Evolutionary conservation across 2,329 filamentous ascomycete species (phyloP).

Genomic region (Trichoderma semiorbis): DNA sequence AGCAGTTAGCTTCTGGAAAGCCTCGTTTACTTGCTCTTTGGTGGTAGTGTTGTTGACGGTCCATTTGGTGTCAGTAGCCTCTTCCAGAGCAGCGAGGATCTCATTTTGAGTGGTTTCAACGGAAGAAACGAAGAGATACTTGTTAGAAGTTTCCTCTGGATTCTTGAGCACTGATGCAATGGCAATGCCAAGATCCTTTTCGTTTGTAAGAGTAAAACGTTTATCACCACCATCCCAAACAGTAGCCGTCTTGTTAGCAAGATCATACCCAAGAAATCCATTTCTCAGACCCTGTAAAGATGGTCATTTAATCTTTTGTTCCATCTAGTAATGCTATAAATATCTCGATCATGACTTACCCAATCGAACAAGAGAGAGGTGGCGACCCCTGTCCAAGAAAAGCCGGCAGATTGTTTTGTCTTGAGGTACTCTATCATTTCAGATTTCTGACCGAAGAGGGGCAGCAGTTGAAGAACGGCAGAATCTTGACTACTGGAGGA

Average conservation of each 20-base stretch:
- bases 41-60: slow-evolving; percentile 17
- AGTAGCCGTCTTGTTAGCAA: slow-evolving; percentile 15
- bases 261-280: slow-evolving; percentile 21
- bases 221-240: slow-evolving; percentile 21
- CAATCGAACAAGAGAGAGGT: slow-evolving; percentile 31
- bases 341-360: slow-evolving; percentile 12
- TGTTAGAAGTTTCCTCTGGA: slow-evolving; percentile 48
- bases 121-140: slow-evolving; percentile 49
- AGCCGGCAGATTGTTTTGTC: slow-evolving; percentile 13
- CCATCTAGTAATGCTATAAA: not conserved
- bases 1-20: slow-evolving; percentile 4
- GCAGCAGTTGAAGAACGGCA: slow-evolving; percentile 20
- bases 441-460: slow-evolving; percentile 24
- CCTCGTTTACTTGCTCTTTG: slow-evolving; percentile 17
- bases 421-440: slow-evolving; percentile 20
- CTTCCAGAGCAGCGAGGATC: slow-evolving; percentile 20
- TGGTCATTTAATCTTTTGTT: not conserved
- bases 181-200: slow-evolving; percentile 40
- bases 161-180: slow-evolving; percentile 45
- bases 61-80: slow-evolving; percentile 19
- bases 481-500: slow-evolving; percentile 30
- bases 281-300: slow-evolving; percentile 14
- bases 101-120: slow-evolving; percentile 47
- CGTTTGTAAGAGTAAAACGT: slow-evolving; percentile 20
- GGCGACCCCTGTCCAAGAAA: slow-evolving; percentile 29